Base-by-base conservation (phyloP, 495 filamentous ascomycete species). In the Penicillium samsonianum region DNA sequence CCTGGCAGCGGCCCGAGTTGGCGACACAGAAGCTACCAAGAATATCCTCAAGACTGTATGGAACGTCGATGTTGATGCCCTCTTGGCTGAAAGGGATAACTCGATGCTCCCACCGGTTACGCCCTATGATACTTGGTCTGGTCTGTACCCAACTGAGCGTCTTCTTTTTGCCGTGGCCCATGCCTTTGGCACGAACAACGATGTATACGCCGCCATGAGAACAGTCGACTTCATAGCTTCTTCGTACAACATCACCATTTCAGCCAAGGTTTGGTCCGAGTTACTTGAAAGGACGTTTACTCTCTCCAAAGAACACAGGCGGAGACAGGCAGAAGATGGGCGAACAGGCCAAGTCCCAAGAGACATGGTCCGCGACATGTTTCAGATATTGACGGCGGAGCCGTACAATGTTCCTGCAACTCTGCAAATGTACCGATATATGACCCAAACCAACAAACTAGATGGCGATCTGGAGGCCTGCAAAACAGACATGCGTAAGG, bases 271-370 rank as follows among this genome's bases (percentile, higher is more conserved):
- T 17, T 90, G 87, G 87, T 57, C 61, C 4, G 78, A 85, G 42
- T 63, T 90, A 9, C 71, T 89, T 25, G 76, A 84, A 53, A 81
- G 85, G 71, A 79, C 84, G 3, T 90, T 77, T 61, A 73, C 84
- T 11, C 65, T 85, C 16, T 70, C 79, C 26, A 60, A 68, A 41
- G 40, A 54, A 57, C 30, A 51, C 45, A 43, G 56, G 61, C 46
- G 72, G 65, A 22, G 30, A 17, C 31, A 54, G 8, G 50, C 40
- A 28, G 35, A 61, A 4, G 37, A 46, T 16, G 52, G 43, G 25
- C 55, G 26, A 50, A 49, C 2, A 31, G 67, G 67, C 10, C 58
- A 63, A 38, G 71, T 89, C 4, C 72, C 80, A 0, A 47, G 56
- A 11, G 57, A 68, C 1, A 70, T 78, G 17, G 62, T 87, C 3